Evolutionary conservation across 345 rosid genomes (phyloP).

Genomic region (Rhizophora apiculata): DNA sequence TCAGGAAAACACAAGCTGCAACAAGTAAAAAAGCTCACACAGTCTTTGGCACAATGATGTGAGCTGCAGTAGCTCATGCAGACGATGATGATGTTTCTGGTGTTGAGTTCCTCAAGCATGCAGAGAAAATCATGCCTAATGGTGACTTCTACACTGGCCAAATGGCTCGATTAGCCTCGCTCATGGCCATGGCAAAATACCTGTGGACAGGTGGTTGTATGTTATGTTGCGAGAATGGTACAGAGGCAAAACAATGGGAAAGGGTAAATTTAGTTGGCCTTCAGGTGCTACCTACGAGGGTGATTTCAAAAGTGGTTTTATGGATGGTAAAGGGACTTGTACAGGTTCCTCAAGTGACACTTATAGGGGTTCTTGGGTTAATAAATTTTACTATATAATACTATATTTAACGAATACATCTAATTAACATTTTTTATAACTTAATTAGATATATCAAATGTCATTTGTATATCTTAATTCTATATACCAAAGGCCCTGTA

Average conservation of each 20-base stretch:
- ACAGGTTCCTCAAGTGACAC: slow-evolving; percentile 65
- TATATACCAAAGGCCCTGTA: too few relatives aligned
- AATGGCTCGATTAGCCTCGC: slow-evolving; percentile 63
- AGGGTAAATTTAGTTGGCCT: slow-evolving; percentile 94
- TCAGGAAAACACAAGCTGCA: slow-evolving; percentile 38
- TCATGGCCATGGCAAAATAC: slow-evolving; percentile 81
- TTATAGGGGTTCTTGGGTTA: slow-evolving; percentile 79
- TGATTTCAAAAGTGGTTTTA: slow-evolving; percentile 77
- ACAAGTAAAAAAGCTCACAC: slow-evolving; percentile 38
- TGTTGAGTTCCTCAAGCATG: slow-evolving; percentile 25
- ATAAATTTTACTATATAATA: too few relatives aligned
- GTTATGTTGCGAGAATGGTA: slow-evolving; percentile 94
- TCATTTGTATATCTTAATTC: too few relatives aligned
- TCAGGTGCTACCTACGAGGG: slow-evolving; percentile 96
- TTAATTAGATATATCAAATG: too few relatives aligned
- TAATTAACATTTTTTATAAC: too few relatives aligned
- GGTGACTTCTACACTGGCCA: slow-evolving; percentile 92
- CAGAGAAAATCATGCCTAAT: slow-evolving; percentile 52
- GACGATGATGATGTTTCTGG: slow-evolving; percentile 60
- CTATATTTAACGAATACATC: too few relatives aligned
- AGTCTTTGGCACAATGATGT: slow-evolving; percentile 50
- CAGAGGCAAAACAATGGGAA: slow-evolving; percentile 66
- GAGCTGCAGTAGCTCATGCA: slow-evolving; percentile 74
- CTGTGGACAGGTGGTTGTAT: slow-evolving; percentile 94
- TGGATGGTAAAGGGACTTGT: slow-evolving; percentile 95